These are phyloP conservation scores for Yamadazyma blattariae DNA, from an alignment of 1,139 yeast genomes.

Conservation along the genomic window DNA sequence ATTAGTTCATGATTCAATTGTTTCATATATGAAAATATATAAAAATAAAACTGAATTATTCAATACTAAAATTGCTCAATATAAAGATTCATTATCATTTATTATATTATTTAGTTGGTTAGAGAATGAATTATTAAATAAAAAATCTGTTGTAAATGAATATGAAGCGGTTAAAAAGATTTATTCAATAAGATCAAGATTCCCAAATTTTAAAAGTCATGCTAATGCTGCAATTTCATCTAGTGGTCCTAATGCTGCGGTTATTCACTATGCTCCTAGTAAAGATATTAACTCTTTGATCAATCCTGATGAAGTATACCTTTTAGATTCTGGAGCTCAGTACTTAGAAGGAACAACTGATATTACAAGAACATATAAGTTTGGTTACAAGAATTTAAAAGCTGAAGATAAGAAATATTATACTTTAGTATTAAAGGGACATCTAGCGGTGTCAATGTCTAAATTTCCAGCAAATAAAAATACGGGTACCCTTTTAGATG, in stretches of 20 bases:
- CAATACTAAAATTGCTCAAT: constrained; percentile 38
- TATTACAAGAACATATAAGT: constrained; percentile 48
- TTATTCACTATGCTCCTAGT: constrained; percentile 53
- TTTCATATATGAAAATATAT: constrained; percentile 30
- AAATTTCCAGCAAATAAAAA: constrained; percentile 37
- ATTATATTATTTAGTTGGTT: constrained; percentile 39
- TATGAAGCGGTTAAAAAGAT: constrained; percentile 41
- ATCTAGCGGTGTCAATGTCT: constrained; percentile 50
- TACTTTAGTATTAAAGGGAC: constrained; percentile 52
- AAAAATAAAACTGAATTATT: constrained; percentile 35
- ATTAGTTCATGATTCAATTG: constrained; percentile 26
- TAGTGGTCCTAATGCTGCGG: constrained; percentile 50
- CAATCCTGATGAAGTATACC: constrained; percentile 37
- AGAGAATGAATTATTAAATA: constrained; percentile 26
- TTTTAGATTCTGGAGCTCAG: constrained; percentile 54
- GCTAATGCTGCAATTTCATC: constrained; percentile 53
- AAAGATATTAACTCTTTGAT: constrained; percentile 32
- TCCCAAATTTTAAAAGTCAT: constrained; percentile 47
- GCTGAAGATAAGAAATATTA: constrained; percentile 34
- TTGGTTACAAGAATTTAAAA: constrained; percentile 22
- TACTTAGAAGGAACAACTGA: constrained; percentile 57
- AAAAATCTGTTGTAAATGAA: constrained; percentile 26
- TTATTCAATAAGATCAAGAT: constrained; percentile 31
- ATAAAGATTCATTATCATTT: constrained; percentile 39
- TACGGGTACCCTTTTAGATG: constrained; percentile 45